Base-by-base conservation (phyloP, 2,329 filamentous ascomycete species). In the Fusarium lyarnte region DNA sequence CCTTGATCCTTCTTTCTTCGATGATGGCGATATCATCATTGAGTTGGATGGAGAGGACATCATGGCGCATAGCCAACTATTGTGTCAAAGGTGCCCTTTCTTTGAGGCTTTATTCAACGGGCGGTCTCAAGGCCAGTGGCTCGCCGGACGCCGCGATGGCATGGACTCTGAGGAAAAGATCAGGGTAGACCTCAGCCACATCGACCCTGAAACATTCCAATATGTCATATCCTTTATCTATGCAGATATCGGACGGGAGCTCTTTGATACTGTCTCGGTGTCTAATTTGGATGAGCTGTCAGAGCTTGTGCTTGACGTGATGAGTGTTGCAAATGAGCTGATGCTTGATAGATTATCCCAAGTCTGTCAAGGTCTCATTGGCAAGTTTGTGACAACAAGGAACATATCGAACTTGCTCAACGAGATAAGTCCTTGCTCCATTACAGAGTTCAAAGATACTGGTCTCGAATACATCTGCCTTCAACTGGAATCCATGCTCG, bases 301-400 rank as follows among this genome's bases (percentile, higher is more conserved):
- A 8, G 94, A 98, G 75, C 85, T 96, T n/a, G 87, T 98, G 13
- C 88, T 98, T 83, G 94, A 97, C 75, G 93, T 98, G 47, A 92
- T 98, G 88, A 90, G 90, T 62, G 92, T 94, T 58, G 94, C 95
- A 17, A 96, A 99, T 78, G 95, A 99, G 81, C 84, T 99, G 63
- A 98, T 99, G 95, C 87, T 99, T 51, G 94, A 98, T 79, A 89
- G 95, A 11, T 84, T 99, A 9, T 94, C 94, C 9, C 93, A 97
- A 79, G 90, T 97, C 33, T 98, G 96, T 80, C 96, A 99, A 79
- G 90, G 89, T 65, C 84, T 94, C 27, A 88, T 98, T 66, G 95
- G 94, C 39, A 89, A 89, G 54, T 97, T 96, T 81, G 92, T 94
- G n/a, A 94, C 90, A 53, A 92, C 90, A 9, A 91, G 95, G 31